phyloP scores from a whole-genome alignment of 345 rosid species.

The Geranium brycei region DNA sequence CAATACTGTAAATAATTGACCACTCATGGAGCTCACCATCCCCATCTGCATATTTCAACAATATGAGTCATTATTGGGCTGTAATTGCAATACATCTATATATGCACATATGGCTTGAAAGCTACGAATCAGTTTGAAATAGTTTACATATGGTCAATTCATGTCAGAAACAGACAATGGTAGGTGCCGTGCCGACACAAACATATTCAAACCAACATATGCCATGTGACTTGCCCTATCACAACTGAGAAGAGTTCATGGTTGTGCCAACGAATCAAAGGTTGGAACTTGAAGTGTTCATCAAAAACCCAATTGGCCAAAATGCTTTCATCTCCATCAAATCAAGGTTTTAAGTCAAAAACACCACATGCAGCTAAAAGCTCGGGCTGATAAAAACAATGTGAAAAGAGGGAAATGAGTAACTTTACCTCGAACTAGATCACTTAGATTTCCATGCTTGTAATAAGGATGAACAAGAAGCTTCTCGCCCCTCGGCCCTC shows the following conservation, averaged over 20 bases:
- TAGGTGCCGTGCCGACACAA: background rate
- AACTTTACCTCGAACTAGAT: conserved; percentile 55
- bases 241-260: background rate
- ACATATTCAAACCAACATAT: background rate
- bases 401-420: too few relatives aligned
- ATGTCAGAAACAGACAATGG: background rate
- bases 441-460: conserved; percentile 51
- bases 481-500: conserved; percentile 81
- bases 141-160: background rate
- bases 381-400: too few relatives aligned
- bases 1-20: conserved; percentile 39
- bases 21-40: conserved; percentile 43
- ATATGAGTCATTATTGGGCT: too few relatives aligned
- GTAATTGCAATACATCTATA: background rate
- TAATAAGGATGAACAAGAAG: conserved; percentile 72
- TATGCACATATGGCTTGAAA: background rate
- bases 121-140: background rate
- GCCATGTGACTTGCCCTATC: background rate
- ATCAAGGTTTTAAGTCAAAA: too few relatives aligned
- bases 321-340: too few relatives aligned
- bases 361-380: too few relatives aligned
- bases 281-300: background rate
- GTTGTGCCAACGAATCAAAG: conserved; percentile 5
- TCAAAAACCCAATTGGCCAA: too few relatives aligned
- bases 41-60: conserved; percentile 31